These are phyloP conservation scores for Trichoderma harzianum DNA, from an alignment of 2,329 filamentous ascomycete genomes.

Conservation along the genomic window DNA sequence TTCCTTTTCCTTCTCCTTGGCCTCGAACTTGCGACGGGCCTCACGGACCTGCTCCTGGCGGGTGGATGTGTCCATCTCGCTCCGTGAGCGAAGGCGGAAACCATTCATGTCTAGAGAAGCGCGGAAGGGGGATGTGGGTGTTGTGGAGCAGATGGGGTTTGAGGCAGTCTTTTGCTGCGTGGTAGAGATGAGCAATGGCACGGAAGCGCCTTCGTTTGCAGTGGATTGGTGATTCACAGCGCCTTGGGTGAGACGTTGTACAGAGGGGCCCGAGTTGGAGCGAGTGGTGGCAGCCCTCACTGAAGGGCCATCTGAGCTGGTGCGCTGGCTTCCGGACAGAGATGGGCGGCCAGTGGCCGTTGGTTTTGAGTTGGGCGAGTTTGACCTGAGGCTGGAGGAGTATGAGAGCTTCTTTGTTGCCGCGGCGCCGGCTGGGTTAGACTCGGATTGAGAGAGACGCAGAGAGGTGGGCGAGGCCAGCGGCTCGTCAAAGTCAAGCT, in stretches of 20 bases:
- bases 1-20: constrained; percentile 58
- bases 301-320: constrained; percentile 35
- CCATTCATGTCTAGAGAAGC: constrained; percentile 55
- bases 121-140: constrained; percentile 51
- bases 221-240: constrained; percentile 41
- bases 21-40: constrained; percentile 60
- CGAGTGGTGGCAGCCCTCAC: constrained; percentile 27
- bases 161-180: constrained; percentile 22
- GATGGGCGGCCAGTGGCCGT: constrained; percentile 25
- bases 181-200: constrained; percentile 28
- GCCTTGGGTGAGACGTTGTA: constrained; percentile 39
- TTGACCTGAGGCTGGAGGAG: constrained; percentile 4
- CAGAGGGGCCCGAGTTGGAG: constrained; percentile 27
- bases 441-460: constrained; percentile 19
- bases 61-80: constrained; percentile 54
- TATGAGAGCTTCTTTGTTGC: constrained; percentile 14
- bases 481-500: constrained; percentile 20
- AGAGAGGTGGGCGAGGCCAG: constrained; percentile 23
- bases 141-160: constrained; percentile 27
- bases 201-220: constrained; percentile 31
- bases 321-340: constrained; percentile 33
- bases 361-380: not conserved
- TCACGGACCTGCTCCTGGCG: constrained; percentile 57
- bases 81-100: constrained; percentile 59
- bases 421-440: constrained; percentile 17